These are phyloP conservation scores for Casaregolazyma suthepensis DNA, from an alignment of 1,139 yeast species.

Conservation along the genomic window DNA sequence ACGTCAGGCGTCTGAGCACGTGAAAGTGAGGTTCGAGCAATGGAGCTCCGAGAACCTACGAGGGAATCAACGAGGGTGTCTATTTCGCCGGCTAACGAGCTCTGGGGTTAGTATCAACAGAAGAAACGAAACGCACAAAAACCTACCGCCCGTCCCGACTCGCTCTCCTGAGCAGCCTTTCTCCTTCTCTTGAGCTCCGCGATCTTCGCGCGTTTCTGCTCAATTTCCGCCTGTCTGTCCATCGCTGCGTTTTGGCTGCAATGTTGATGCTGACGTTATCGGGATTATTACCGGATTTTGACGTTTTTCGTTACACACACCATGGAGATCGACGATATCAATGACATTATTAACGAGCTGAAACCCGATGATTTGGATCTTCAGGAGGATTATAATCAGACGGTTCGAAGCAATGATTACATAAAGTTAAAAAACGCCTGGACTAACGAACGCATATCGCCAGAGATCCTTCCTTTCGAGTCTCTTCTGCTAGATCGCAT, in stretches of 20 bases:
- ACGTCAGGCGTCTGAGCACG: not conserved
- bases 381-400: not conserved
- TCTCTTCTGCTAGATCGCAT: slow-evolving; percentile 51
- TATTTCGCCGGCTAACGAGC: slow-evolving; percentile 2
- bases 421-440: slow-evolving; percentile 51
- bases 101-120: not conserved
- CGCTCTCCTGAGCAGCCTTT: slow-evolving; percentile 3
- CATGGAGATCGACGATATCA: slow-evolving; percentile 17
- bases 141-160: not conserved
- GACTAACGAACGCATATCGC: slow-evolving; percentile 80
- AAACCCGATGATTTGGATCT: slow-evolving; percentile 13
- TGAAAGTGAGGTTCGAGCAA: not conserved
- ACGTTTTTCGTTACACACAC: not conserved
- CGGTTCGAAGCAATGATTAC: slow-evolving; percentile 3
- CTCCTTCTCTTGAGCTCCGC: slow-evolving; percentile 37
- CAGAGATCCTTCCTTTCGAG: slow-evolving; percentile 73
- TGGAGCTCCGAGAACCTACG: slow-evolving; percentile 3
- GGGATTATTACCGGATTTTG: not conserved
- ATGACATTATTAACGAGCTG: slow-evolving; percentile 25
- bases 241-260: slow-evolving; percentile 12
- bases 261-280: not conserved
- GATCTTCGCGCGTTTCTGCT: slow-evolving; percentile 42
- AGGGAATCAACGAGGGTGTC: slow-evolving; percentile 10
- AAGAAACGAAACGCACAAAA: slow-evolving; percentile 1
- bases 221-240: slow-evolving; percentile 38